Evolutionary conservation across 2,329 filamentous ascomycete species (phyloP).

Genomic region (Aspergillus texensis): DNA sequence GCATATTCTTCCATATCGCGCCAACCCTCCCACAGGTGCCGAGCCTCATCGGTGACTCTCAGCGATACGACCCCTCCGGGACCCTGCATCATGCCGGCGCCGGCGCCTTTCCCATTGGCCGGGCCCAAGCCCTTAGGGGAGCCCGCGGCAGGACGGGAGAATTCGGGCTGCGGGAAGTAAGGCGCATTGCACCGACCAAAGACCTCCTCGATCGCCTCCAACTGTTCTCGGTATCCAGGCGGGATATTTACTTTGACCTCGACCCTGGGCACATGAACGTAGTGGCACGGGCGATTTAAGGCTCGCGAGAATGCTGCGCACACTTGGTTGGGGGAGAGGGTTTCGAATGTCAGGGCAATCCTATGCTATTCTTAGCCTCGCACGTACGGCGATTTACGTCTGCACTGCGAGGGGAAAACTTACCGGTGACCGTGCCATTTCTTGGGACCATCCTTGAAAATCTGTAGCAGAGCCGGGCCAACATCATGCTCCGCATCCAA

Average conservation of each 20-base stretch:
- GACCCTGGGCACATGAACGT: slow-evolving; percentile 72
- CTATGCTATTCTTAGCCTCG: slow-evolving; percentile 45
- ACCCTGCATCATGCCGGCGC: slow-evolving; percentile 50
- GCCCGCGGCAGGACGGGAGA: slow-evolving; percentile 42
- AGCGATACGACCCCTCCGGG: slow-evolving; percentile 62
- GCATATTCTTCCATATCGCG: slow-evolving; percentile 93
- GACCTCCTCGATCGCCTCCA: slow-evolving; percentile 66
- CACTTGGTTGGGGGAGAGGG: slow-evolving; percentile 79
- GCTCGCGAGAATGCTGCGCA: slow-evolving; percentile 79
- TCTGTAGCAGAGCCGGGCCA: slow-evolving; percentile 85
- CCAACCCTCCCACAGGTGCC: slow-evolving; percentile 88
- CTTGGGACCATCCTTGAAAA: slow-evolving; percentile 88
- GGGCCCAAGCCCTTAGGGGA: slow-evolving; percentile 42
- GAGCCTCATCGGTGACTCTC: slow-evolving; percentile 72
- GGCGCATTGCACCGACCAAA: slow-evolving; percentile 63
- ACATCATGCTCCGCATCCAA: slow-evolving; percentile 95
- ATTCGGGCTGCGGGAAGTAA: slow-evolving; percentile 65
- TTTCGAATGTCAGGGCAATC: slow-evolving; percentile 88
- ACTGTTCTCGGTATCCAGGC: slow-evolving; percentile 82
- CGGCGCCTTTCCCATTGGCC: slow-evolving; percentile 43
- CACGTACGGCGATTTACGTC: neutral
- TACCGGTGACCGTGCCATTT: slow-evolving; percentile 79
- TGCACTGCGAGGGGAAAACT: slow-evolving; percentile 29
- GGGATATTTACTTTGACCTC: slow-evolving; percentile 85
- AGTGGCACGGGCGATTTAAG: slow-evolving; percentile 75